These are phyloP conservation scores for Carpinus viminea DNA, from an alignment of 306 rosid genomes.

Conservation along the genomic window DNA sequence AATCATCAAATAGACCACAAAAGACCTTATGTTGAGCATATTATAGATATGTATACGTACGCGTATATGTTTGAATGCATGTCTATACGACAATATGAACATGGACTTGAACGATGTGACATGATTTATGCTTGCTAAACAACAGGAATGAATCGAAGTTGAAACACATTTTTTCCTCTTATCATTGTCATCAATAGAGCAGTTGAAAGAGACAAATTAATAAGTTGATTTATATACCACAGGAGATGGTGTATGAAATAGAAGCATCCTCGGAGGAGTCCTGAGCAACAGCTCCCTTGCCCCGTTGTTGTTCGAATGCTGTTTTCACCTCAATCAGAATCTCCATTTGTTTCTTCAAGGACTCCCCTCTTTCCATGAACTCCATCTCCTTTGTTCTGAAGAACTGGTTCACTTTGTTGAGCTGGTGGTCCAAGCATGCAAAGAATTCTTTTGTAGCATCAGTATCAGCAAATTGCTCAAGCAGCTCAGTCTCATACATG, in stretches of 20 bases:
- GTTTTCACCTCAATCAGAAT: conserved; percentile 69
- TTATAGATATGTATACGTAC: not conserved
- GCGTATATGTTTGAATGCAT: not conserved
- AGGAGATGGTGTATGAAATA: conserved; percentile 72
- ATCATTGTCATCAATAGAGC: not conserved
- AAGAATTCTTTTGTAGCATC: conserved; percentile 86
- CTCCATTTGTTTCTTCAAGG: conserved; percentile 79
- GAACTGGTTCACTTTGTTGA: conserved; percentile 84
- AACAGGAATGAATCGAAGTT: not conserved
- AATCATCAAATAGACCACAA: not conserved
- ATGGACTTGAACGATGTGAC: not conserved
- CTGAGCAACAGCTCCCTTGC: conserved; percentile 39
- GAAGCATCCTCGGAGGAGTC: conserved; percentile 80
- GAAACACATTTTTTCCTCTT: not conserved
- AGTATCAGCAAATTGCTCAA: conserved; percentile 79
- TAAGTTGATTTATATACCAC: conserved; percentile 48
- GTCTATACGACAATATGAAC: not conserved
- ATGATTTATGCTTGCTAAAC: not conserved
- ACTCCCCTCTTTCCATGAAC: conserved; percentile 86
- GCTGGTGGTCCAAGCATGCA: conserved; percentile 77
- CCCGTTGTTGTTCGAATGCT: conserved; percentile 49
- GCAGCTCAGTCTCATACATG: conserved; percentile 86
- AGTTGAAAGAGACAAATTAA: not conserved
- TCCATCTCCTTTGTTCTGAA: conserved; percentile 76
- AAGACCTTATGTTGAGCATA: not conserved